Base-by-base conservation (phyloP, 768 basidiomycete species). In the Serendipita sp. region DNA sequence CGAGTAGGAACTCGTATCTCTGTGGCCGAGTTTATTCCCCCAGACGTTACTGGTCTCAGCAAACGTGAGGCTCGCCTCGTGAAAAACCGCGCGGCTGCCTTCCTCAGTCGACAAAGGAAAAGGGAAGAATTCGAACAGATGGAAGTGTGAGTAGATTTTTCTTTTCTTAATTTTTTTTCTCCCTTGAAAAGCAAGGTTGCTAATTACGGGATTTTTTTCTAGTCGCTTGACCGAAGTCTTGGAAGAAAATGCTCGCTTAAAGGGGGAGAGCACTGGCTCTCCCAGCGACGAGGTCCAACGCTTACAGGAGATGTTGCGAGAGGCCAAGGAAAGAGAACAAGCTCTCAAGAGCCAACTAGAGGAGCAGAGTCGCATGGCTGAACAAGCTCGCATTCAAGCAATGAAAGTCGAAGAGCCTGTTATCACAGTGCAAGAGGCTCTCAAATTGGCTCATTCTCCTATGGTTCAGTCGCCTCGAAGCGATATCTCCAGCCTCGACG, bases 31-130 rank as follows among this genome's bases (percentile, higher is more conserved):
- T 93, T 92, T 69, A 71, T 93, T 20, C 89, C 90, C 11, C 90
- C 90, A 56, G 90, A 93, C 71, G 90, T 92, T 64, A 81, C 83
- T 64, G 91, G 91, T 58, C 79, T 93, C 64, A 84, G 79, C 78
- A 93, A 93, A 73, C 88, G 90, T 60, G 90, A 93, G 74, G 90
- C 90, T 64, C 83, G 90, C 61, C 80, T 93, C 7, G 87, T 93
- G 63, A 93, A 93, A 78, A 93, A 93, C 75, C 81, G 90, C 63
- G 90, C 90, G 13, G 90, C 90, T 11, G 90, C 90, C 64, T 93
- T 93, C 76, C 84, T 93, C 70, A 86, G 84, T 74, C 79, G 90
- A 71, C 90, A 93, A 73, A 80, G 90, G 68, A 93, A 93, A 74
- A 82, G 90, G 62, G 90, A 93, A 74, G 90, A 92, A 75, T 93